phyloP scores from a whole-genome alignment of 192 early-diverging fungal genomes.

The Gigaspora rosea region DNA sequence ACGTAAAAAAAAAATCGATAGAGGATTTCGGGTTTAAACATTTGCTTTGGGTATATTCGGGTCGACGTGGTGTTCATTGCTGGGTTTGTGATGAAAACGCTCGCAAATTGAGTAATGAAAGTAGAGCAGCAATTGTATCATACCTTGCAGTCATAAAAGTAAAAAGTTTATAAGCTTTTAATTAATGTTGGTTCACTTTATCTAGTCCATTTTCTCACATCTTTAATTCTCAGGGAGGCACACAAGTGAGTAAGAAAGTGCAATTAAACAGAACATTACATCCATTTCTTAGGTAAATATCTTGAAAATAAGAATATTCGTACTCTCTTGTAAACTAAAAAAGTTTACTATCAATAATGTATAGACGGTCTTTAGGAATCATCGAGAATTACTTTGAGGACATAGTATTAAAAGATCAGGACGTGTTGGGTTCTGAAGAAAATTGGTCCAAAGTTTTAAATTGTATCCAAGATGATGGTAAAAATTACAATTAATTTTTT shows the following conservation, averaged over 20 bases:
- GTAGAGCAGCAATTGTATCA: slow-evolving; percentile 76
- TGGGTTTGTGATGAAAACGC: slow-evolving; percentile 95
- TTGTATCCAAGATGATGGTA: slow-evolving; percentile 78
- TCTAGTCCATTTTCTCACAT: neutral
- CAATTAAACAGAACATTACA: slow-evolving; percentile 64
- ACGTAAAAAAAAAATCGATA: neutral
- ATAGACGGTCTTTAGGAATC: slow-evolving; percentile 63
- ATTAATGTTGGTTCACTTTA: neutral
- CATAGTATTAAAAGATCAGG: slow-evolving; percentile 71
- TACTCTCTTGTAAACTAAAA: neutral
- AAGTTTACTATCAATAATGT: neutral
- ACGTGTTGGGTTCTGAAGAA: slow-evolving; percentile 62
- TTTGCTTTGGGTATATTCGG: slow-evolving; percentile 93
- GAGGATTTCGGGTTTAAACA: slow-evolving; percentile 97
- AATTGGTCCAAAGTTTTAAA: slow-evolving; percentile 77
- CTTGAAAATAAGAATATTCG: slow-evolving; percentile 28
- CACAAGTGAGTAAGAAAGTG: slow-evolving; percentile 73
- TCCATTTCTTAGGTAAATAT: slow-evolving; percentile 64
- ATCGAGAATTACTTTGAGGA: slow-evolving; percentile 74
- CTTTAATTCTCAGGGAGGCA: slow-evolving; percentile 60
- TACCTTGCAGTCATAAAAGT: slow-evolving; percentile 80
- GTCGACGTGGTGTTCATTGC: slow-evolving; percentile 97
- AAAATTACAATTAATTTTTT: neutral
- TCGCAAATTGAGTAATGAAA: slow-evolving; percentile 71
- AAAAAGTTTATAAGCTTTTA: slow-evolving; percentile 1